A percentile compares a stretch with the other conserved stretches of the same genome.
phyloP scores from a whole-genome alignment of 2,329 filamentous ascomycete genomes.

The Sclerotinia trifoliorum region DNA sequence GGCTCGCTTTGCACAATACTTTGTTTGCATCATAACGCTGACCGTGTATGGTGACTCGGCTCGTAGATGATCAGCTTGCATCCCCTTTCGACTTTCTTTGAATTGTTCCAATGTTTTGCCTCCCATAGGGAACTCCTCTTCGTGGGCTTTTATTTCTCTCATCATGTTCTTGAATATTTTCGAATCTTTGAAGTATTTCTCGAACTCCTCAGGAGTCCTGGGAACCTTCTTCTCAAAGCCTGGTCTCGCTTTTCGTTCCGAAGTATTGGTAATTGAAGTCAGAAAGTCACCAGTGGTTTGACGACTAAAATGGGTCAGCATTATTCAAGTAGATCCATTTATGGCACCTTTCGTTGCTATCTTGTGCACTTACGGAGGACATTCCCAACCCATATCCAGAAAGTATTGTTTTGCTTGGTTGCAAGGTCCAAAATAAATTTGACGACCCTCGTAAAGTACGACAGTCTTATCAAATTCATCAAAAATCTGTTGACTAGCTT shows the following conservation, averaged over 20 bases:
- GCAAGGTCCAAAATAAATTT: slow-evolving; percentile 70
- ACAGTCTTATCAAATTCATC: slow-evolving; percentile 69
- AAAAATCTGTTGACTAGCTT: slow-evolving; percentile 68
- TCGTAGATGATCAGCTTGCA: slow-evolving; percentile 55
- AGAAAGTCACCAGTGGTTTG: slow-evolving; percentile 62
- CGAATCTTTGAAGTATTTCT: slow-evolving; percentile 51
- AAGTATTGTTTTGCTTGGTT: slow-evolving; percentile 69
- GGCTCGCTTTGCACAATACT: slow-evolving; percentile 77
- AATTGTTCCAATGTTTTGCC: slow-evolving; percentile 43
- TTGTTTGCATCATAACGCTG: slow-evolving; percentile 72
- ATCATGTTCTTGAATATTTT: slow-evolving; percentile 45
- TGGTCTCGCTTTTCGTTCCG: slow-evolving; percentile 55
- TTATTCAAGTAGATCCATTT: neutral
- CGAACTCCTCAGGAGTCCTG: slow-evolving; percentile 55
- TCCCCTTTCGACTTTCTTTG: slow-evolving; percentile 39
- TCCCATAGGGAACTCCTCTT: slow-evolving; percentile 43
- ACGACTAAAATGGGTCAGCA: slow-evolving; percentile 42
- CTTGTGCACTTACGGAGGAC: slow-evolving; percentile 43
- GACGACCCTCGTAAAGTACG: slow-evolving; percentile 65
- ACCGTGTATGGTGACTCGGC: slow-evolving; percentile 79
- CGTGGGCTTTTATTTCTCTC: slow-evolving; percentile 53
- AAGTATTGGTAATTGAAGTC: slow-evolving; percentile 67
- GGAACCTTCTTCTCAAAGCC: slow-evolving; percentile 59
- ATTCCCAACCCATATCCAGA: slow-evolving; percentile 68
- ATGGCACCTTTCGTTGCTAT: neutral